phyloP scores from a whole-genome alignment of 192 early-diverging fungal species.

The Mortierella claussenii region DNA sequence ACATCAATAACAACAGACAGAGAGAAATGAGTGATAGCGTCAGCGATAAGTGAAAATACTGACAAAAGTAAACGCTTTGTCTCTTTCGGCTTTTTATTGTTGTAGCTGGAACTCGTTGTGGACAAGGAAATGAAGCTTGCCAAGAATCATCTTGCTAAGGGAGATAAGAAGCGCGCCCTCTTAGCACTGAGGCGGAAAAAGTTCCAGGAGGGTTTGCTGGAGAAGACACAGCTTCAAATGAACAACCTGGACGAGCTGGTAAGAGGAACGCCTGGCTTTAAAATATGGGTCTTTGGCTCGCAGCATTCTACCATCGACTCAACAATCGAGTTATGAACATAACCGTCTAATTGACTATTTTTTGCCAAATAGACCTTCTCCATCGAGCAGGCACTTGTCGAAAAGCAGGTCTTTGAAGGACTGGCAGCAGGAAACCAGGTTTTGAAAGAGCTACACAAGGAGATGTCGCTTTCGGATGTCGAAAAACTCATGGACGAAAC shows the following conservation, averaged over 20 bases:
- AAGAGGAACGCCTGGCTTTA: constrained; percentile 5
- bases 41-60: no score
- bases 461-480: constrained; percentile 90
- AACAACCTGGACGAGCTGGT: constrained; percentile 91
- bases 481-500: constrained; percentile 97
- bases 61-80: no score
- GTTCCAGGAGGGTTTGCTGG: constrained; percentile 90
- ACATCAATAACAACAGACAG: no score
- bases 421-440: constrained; percentile 88
- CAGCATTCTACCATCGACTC: no score
- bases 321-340: no score
- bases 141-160: constrained; percentile 74
- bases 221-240: constrained; percentile 88
- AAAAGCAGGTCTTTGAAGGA: constrained; percentile 88
- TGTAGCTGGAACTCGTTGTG: constrained; percentile 80
- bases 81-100: background rate
- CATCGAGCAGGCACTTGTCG: constrained; percentile 94
- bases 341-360: background rate
- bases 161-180: constrained; percentile 85
- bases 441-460: constrained; percentile 84
- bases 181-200: constrained; percentile 96
- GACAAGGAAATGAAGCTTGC: constrained; percentile 86
- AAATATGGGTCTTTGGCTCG: no score
- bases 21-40: no score
- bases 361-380: constrained; percentile 65